These are phyloP conservation scores for Yamadazyma triangularis DNA, from an alignment of 1,139 yeast species.

Conservation along the genomic window DNA sequence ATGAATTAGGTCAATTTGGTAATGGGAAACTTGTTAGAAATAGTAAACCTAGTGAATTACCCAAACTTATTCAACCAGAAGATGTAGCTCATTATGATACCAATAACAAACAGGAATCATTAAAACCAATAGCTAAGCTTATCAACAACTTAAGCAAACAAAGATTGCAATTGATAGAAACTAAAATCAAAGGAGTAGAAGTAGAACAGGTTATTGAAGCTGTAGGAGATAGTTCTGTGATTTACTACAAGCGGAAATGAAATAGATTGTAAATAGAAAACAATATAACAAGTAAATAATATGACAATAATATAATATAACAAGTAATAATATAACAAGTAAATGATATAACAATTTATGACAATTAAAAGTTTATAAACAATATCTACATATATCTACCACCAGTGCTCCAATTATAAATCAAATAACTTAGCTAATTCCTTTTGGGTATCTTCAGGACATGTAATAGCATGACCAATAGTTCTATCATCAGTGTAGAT, in stretches of 20 bases:
- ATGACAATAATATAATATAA: no score
- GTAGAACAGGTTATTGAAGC: constrained; percentile 59
- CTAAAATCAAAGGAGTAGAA: constrained; percentile 15
- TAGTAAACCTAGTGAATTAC: constrained; percentile 52
- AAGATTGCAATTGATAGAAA: constrained; percentile 42
- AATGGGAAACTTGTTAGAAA: constrained; percentile 67
- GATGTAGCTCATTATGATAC: constrained; percentile 19
- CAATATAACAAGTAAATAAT: no score
- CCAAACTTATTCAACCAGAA: constrained; percentile 55
- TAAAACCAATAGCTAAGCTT: constrained; percentile 21
- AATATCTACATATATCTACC: no score
- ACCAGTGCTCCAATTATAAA: constrained; percentile 25
- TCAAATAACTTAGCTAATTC: constrained; percentile 79
- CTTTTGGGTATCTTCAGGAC: constrained; percentile 83
- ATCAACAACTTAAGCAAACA: constrained; percentile 32
- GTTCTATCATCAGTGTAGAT: constrained; percentile 89
- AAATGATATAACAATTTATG: no score
- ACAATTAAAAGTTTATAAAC: no score
- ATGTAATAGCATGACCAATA: constrained; percentile 87
- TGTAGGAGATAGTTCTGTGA: constrained; percentile 59
- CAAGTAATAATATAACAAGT: no score
- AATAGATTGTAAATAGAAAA: neutral
- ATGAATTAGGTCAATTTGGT: constrained; percentile 78
- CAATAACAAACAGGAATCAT: constrained; percentile 7
- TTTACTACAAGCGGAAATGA: constrained; percentile 43